These are phyloP conservation scores for Psidium friedrichsthalianum DNA, from an alignment of 345 rosid species.

Conservation along the genomic window DNA sequence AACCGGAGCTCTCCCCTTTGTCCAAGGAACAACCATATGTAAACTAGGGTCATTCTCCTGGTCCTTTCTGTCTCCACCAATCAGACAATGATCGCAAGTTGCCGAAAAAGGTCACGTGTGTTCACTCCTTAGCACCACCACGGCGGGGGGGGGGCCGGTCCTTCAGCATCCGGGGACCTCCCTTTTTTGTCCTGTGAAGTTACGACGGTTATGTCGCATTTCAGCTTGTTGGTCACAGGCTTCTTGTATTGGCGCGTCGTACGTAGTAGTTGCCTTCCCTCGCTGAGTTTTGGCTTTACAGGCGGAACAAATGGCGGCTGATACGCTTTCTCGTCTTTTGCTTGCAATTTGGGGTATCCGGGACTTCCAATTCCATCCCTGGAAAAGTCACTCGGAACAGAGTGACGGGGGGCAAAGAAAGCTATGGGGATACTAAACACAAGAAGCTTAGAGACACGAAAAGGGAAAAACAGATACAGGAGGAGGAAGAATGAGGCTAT, in stretches of 20 bases:
- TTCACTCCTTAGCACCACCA: background rate
- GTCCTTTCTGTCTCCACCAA: background rate
- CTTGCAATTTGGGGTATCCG: background rate
- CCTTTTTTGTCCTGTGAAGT: slow-evolving; percentile 19
- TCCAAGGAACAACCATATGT: background rate
- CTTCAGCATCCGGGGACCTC: background rate
- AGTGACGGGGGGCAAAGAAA: slow-evolving; percentile 17
- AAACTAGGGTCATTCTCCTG: background rate
- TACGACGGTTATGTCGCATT: slow-evolving; percentile 41
- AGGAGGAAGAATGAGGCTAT: slow-evolving; percentile 16
- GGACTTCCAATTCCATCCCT: background rate
- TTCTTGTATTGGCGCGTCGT: slow-evolving; percentile 1
- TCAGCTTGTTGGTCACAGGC: slow-evolving; percentile 20
- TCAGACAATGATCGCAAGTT: background rate
- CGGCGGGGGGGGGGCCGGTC: too few relatives aligned
- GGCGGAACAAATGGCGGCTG: slow-evolving; percentile 1
- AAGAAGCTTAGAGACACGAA: slow-evolving; percentile 39
- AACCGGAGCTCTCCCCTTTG: background rate
- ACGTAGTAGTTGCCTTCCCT: background rate
- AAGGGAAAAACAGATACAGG: slow-evolving; percentile 41
- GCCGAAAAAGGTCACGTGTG: background rate
- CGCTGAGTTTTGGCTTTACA: background rate
- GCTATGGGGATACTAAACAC: slow-evolving; percentile 40
- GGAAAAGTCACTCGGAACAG: slow-evolving; percentile 7
- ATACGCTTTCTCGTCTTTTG: slow-evolving; percentile 3